Conservation (phyloP, 768 basidiomycete genomes). For the Rhizopogon sp. region DNA sequence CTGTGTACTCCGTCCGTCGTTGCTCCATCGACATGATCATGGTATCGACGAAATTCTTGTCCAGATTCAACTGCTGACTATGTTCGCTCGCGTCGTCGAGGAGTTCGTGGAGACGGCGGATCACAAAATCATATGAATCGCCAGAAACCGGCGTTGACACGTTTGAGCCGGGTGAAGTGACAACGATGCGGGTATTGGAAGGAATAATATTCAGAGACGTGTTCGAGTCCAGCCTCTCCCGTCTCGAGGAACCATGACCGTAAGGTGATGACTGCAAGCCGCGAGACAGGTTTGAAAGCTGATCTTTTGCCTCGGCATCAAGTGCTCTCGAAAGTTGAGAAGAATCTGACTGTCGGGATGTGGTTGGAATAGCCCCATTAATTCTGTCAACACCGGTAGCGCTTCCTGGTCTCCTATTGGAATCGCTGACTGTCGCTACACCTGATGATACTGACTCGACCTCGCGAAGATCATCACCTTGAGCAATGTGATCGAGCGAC, state of each 20-base stretch:
- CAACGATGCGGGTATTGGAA: slow-evolving; percentile 33
- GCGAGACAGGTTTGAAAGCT: slow-evolving; percentile 7
- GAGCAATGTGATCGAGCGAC: slow-evolving; percentile 42
- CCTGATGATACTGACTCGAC: neutral
- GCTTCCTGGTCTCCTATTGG: slow-evolving; percentile 2
- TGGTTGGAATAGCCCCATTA: neutral
- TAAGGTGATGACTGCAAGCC: slow-evolving; percentile 12
- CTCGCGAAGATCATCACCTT: slow-evolving; percentile 28
- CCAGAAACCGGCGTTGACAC: slow-evolving; percentile 17
- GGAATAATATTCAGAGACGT: slow-evolving; percentile 13
- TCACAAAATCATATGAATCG: slow-evolving; percentile 42
- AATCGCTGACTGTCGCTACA: neutral
- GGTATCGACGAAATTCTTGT: slow-evolving; percentile 67
- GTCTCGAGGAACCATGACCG: slow-evolving; percentile 5
- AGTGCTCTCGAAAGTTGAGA: neutral
- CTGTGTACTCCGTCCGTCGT: slow-evolving; percentile 51
- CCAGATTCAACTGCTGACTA: slow-evolving; percentile 62
- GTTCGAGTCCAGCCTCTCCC: slow-evolving; percentile 22
- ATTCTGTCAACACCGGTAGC: slow-evolving; percentile 5
- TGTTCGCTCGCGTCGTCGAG: slow-evolving; percentile 56
- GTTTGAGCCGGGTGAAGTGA: slow-evolving; percentile 38
- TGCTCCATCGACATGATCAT: slow-evolving; percentile 65
- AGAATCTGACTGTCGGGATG: neutral
- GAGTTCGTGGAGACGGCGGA: slow-evolving; percentile 54
- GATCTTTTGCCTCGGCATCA: slow-evolving; percentile 9